A percentile compares a stretch with the other conserved stretches of the same genome.
Evolutionary conservation across 2,329 filamentous ascomycete species (phyloP).

Genomic region (Aureobasidium sp.): DNA sequence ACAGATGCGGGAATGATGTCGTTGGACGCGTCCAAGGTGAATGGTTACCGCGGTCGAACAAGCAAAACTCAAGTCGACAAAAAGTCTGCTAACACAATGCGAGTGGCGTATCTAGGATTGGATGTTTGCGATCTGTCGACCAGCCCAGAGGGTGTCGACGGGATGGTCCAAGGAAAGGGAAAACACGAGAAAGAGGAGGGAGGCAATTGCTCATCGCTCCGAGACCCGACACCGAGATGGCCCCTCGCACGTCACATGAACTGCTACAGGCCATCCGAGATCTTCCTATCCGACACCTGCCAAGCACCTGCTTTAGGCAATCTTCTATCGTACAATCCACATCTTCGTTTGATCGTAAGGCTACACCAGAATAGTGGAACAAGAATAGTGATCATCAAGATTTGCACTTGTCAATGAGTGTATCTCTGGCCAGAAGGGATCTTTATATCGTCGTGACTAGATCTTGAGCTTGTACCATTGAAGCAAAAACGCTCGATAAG

Average conservation of each 20-base stretch:
- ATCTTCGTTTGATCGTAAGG: background rate
- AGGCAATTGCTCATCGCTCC: slow-evolving; percentile 8
- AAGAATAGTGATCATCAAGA: no score
- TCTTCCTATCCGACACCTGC: background rate
- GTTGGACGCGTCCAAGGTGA: slow-evolving; percentile 1
- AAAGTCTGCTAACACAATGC: background rate
- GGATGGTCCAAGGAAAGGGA: slow-evolving; percentile 9
- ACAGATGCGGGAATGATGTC: slow-evolving; percentile 10
- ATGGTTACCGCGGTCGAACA: background rate
- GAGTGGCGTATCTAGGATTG: background rate
- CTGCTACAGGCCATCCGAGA: background rate
- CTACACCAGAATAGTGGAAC: background rate
- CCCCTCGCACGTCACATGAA: background rate
- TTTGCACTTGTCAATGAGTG: no score
- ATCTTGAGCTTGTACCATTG: background rate
- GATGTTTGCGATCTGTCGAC: slow-evolving; percentile 5
- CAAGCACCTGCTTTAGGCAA: background rate
- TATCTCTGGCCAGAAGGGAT: background rate
- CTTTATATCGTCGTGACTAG: background rate
- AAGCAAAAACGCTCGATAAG: background rate
- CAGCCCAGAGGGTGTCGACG: slow-evolving; percentile 15
- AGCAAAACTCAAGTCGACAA: background rate
- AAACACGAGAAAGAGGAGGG: slow-evolving; percentile 4
- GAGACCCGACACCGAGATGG: slow-evolving; percentile 2
- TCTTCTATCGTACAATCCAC: background rate